Evolutionary conservation across 2,329 filamentous ascomycete species (phyloP).

Genomic region (Neonectria coccinea): DNA sequence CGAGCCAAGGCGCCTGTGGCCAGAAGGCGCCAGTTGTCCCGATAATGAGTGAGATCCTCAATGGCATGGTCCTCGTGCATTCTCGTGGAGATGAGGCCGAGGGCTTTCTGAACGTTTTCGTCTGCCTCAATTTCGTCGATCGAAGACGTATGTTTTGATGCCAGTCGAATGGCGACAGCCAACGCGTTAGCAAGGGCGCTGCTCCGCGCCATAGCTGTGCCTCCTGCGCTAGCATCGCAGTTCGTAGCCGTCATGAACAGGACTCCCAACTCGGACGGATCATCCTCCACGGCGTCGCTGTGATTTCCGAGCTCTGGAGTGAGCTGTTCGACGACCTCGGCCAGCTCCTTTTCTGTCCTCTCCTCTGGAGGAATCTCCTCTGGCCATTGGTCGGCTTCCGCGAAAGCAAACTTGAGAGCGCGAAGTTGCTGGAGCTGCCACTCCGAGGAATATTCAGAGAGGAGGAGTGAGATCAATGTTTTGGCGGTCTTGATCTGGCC

Average conservation of each 20-base stretch:
- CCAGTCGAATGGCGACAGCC: conserved; percentile 19
- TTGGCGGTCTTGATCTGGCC: conserved; percentile 30
- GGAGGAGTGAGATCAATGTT: conserved; percentile 33
- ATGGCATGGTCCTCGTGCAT: conserved; percentile 17
- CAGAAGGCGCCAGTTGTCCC: conserved; percentile 29
- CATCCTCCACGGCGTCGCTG: conserved; percentile 1
- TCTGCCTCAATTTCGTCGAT: conserved; percentile 25
- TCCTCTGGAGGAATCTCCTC: conserved; percentile 27
- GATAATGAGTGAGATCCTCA: conserved; percentile 11
- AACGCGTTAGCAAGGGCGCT: conserved; percentile 20
- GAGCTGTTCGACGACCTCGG: not conserved
- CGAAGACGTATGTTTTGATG: conserved; percentile 16
- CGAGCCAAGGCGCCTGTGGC: conserved; percentile 28
- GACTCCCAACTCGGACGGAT: not conserved
- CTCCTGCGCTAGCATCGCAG: not conserved
- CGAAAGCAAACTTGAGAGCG: conserved; percentile 32
- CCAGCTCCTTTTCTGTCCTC: not conserved
- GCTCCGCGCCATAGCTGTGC: conserved; percentile 3
- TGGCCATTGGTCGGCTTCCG: conserved; percentile 31
- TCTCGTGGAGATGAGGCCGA: conserved; percentile 14
- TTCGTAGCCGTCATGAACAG: conserved; percentile 6
- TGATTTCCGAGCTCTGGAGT: not conserved
- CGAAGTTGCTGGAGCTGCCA: conserved; percentile 31
- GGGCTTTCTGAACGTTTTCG: conserved; percentile 25
- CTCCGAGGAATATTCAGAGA: conserved; percentile 30